Evolutionary conservation across 192 early-diverging fungal species (phyloP), one percentile per base, ranked within the genome.

Genomic region (Jimgerdemannia flammicorona): DNA sequence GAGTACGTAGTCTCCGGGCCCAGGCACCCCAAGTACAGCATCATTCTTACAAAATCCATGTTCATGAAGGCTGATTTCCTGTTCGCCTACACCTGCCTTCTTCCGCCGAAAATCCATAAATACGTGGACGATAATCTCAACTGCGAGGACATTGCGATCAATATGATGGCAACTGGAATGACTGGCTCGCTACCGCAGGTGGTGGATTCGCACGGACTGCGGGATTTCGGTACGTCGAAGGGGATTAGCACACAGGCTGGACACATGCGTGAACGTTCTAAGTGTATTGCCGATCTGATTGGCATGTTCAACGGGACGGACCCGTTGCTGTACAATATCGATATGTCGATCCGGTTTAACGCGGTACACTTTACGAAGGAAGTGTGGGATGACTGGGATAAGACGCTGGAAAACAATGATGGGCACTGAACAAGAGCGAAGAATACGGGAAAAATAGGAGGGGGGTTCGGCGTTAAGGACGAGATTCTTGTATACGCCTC

Each of bases 21-120:
- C 40, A 42, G 54, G 3, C 44, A 72, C 44, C 64, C 66, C 0
- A 67, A 20, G 14, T 79, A 79, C 43, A 78, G 68, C 43, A 78
- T 79, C 43, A 54, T 78, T 18, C 76, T 67, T 4, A 80, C 78
- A 41, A 17, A 72, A 39, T 43, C 66, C 17, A 74, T 79, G 77
- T 78, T 78, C 76, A 40, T 72, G 40, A 69, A 67, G 59, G n/a
- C 77, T 2, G 78, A 79, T 64, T 72, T 79, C 63, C 76, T 79
- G 14, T 79, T 66, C 4, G 69, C 66, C n/a, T 79, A 79, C 54
- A 78, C 78, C 19, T 79, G 78, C 66, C 40, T 78, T n/a, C 59
- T 79, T 29, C 77, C 77, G 0, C 63, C 42, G 19, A 18, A 49
- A 44, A 67, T 79, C 20, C 78, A 79, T n/a, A 64, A 68, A 40